A percentile compares a stretch with the other conserved stretches of the same genome.
Conservation (phyloP, 2,329 filamentous ascomycete genomes). For the Fusarium buharicum region DNA sequence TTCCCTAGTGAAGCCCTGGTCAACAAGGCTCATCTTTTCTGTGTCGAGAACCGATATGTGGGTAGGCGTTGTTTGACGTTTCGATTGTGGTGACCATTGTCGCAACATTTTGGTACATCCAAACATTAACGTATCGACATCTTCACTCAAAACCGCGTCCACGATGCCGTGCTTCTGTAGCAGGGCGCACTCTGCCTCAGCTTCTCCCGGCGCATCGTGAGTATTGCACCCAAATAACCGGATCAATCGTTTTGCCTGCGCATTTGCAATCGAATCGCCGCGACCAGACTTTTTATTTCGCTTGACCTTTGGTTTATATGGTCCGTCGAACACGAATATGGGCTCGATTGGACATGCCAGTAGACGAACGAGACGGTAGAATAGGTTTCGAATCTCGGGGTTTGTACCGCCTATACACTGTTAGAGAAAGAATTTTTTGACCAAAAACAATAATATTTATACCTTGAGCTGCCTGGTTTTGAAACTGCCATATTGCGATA, state of each 20-base stretch:
- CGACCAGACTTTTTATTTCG: constrained; percentile 79
- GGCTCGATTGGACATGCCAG: constrained; percentile 82
- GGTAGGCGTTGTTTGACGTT: constrained; percentile 75
- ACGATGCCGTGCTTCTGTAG: constrained; percentile 84
- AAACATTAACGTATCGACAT: constrained; percentile 98
- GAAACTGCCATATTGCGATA: constrained; percentile 97
- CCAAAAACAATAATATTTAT: constrained; percentile 4
- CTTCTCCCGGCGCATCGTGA: constrained; percentile 92
- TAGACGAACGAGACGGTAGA: constrained; percentile 86
- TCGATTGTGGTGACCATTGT: constrained; percentile 82
- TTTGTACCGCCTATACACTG: constrained; percentile 76
- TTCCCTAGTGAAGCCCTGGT: constrained; percentile 76
- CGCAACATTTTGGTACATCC: constrained; percentile 82
- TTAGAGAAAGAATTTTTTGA: constrained; percentile 15
- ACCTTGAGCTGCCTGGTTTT: constrained; percentile 84
- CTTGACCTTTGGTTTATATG: constrained; percentile 86
- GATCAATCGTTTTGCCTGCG: constrained; percentile 84
- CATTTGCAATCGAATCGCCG: constrained; percentile 73
- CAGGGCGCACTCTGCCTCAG: constrained; percentile 93
- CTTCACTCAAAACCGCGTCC: constrained; percentile 93
- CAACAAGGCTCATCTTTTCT: constrained; percentile 59
- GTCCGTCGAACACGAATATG: constrained; percentile 90
- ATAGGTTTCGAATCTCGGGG: constrained; percentile 89
- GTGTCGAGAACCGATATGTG: constrained; percentile 87
- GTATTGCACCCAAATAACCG: constrained; percentile 84